Conservation (phyloP, 2,329 filamentous ascomycete species). For the Elsinoe fawcettii region DNA sequence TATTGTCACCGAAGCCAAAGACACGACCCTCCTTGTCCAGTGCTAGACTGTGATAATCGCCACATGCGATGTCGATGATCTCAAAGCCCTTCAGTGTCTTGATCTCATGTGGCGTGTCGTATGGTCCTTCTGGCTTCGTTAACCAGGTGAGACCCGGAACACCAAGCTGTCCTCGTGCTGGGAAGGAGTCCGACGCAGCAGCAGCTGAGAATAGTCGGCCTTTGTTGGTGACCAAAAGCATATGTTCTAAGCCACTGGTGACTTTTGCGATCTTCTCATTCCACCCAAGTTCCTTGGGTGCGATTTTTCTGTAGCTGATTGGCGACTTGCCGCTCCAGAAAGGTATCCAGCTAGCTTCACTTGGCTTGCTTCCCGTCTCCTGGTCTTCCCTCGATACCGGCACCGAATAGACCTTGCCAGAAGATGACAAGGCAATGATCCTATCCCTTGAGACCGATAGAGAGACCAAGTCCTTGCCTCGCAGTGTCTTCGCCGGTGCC, state of each 20-base stretch:
- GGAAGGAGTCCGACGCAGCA: conserved; percentile 68
- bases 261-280: conserved; percentile 69
- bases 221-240: conserved; percentile 71
- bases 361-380: conserved; percentile 51
- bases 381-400: conserved; percentile 71
- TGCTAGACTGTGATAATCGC: conserved; percentile 78
- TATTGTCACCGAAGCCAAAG: conserved; percentile 88
- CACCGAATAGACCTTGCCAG: conserved; percentile 75
- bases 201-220: conserved; percentile 88
- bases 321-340: conserved; percentile 56
- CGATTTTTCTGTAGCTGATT: conserved; percentile 66
- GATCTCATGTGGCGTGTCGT: conserved; percentile 77
- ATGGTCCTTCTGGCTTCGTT: conserved; percentile 66
- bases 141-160: conserved; percentile 74
- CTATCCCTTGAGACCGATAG: conserved; percentile 73
- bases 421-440: conserved; percentile 67
- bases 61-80: conserved; percentile 67
- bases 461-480: conserved; percentile 70
- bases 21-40: conserved; percentile 68
- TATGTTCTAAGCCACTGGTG: conserved; percentile 74
- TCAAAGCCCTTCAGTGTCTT: conserved; percentile 61
- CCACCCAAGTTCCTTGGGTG: conserved; percentile 55
- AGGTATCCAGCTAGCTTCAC: conserved; percentile 63
- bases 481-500: conserved; percentile 63
- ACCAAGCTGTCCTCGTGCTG: conserved; percentile 77